phyloP scores from a whole-genome alignment of 2,329 filamentous ascomycete species.

The Fusarium tricinctum region DNA sequence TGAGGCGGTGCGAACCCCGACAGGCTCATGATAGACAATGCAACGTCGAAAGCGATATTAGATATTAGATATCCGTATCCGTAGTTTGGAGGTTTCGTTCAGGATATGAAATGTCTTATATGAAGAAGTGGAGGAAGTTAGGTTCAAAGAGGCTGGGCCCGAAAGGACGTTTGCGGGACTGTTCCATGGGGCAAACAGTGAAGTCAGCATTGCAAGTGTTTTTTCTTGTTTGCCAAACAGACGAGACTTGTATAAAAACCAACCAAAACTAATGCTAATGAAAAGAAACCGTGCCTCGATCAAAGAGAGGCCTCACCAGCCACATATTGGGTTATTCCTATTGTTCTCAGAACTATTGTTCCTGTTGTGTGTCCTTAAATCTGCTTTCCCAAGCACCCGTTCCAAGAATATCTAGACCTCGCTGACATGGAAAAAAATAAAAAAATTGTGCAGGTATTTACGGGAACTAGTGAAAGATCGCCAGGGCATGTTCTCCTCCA shows the following conservation, averaged over 20 bases:
- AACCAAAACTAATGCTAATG: slow-evolving; percentile 11
- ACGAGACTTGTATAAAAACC: slow-evolving; percentile 1
- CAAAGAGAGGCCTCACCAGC: slow-evolving; percentile 34
- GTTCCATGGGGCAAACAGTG: slow-evolving; percentile 22
- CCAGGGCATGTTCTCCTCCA: slow-evolving; percentile 5
- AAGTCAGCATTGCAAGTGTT: slow-evolving; percentile 20
- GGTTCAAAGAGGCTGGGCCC: slow-evolving; percentile 14
- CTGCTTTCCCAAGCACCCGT: slow-evolving; percentile 19
- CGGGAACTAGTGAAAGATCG: slow-evolving; percentile 26
- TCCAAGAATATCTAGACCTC: slow-evolving; percentile 18
- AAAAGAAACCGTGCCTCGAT: slow-evolving; percentile 3
- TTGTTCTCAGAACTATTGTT: slow-evolving; percentile 33
- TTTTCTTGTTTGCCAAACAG: slow-evolving; percentile 14
- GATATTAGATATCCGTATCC: neutral
- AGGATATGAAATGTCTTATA: neutral
- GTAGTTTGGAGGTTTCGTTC: neutral
- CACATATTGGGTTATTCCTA: slow-evolving; percentile 22
- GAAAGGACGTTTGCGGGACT: slow-evolving; percentile 21
- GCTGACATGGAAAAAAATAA: neutral
- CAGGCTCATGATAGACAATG: slow-evolving; percentile 24
- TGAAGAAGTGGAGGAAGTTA: neutral
- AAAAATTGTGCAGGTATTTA: slow-evolving; percentile 29
- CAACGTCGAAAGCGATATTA: neutral
- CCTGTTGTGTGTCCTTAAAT: slow-evolving; percentile 1
- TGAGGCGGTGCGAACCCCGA: slow-evolving; percentile 43